Conservation (phyloP, 192 early-diverging fungal species). For the Glomus cerebriforme region DNA sequence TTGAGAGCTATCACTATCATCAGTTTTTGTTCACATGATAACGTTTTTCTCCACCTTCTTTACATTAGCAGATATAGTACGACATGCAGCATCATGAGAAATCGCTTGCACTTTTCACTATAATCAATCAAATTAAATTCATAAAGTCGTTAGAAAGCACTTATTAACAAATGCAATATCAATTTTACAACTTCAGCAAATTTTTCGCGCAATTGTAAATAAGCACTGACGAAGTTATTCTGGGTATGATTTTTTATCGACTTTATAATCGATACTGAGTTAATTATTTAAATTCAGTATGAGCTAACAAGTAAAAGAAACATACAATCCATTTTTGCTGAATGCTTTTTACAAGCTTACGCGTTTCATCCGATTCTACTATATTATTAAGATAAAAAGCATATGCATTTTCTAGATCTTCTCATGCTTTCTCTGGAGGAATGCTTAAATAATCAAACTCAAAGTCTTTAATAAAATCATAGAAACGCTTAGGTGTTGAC, state of each 20-base stretch:
- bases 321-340: too few species aligned
- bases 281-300: neutral
- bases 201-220: too few species aligned
- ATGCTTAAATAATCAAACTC: neutral
- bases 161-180: slow-evolving; percentile 14
- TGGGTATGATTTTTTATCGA: neutral
- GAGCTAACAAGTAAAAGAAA: neutral
- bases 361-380: neutral
- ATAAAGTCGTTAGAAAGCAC: slow-evolving; percentile 10
- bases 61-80: slow-evolving; percentile 13
- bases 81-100: slow-evolving; percentile 1
- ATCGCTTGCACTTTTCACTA: slow-evolving; percentile 20
- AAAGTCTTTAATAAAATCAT: too few species aligned
- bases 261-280: neutral
- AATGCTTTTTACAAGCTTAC: too few species aligned
- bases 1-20: neutral
- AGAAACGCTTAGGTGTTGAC: too few species aligned
- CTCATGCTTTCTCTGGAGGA: neutral
- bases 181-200: slow-evolving; percentile 1
- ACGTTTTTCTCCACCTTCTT: slow-evolving; percentile 3
- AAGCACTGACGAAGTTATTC: neutral
- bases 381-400: neutral
- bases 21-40: neutral
- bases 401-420: slow-evolving; percentile 1
- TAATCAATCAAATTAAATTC: slow-evolving; percentile 20